Evolutionary conservation across 2,329 filamentous ascomycete species (phyloP).

Genomic region (Cordyceps sp.): DNA sequence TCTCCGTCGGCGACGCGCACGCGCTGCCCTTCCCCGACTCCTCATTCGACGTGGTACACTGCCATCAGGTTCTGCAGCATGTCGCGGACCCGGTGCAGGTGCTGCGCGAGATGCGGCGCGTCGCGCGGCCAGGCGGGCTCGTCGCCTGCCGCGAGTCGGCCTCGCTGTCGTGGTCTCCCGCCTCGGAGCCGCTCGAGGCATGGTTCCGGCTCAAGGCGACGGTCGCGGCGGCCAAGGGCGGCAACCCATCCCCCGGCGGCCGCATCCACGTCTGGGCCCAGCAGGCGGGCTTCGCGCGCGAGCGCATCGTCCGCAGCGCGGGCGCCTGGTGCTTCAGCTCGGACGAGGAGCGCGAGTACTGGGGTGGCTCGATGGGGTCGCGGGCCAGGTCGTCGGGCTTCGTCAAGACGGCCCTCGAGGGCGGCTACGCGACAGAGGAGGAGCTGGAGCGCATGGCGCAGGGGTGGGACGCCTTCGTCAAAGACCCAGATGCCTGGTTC

Average conservation of each 20-base stretch:
- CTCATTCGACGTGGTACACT: slow-evolving; percentile 22
- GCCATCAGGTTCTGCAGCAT: slow-evolving; percentile 22
- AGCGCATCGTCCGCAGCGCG: slow-evolving; percentile 4
- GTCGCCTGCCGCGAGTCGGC: slow-evolving; percentile 15
- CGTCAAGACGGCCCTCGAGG: slow-evolving; percentile 5
- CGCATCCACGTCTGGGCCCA: slow-evolving; percentile 8
- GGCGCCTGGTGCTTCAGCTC: slow-evolving; percentile 9
- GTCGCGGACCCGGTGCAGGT: slow-evolving; percentile 16
- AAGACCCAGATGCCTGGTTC: slow-evolving; percentile 5
- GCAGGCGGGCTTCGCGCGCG: slow-evolving; percentile 5
- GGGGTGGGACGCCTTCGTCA: slow-evolving; percentile 4
- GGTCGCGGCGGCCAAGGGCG: slow-evolving; percentile 5
- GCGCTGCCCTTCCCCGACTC: slow-evolving; percentile 17
- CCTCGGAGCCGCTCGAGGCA: slow-evolving; percentile 5
- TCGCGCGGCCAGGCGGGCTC: slow-evolving; percentile 22
- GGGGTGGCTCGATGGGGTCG: slow-evolving; percentile 8
- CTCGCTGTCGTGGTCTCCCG: slow-evolving; percentile 9
- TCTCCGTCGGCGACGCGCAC: neutral
- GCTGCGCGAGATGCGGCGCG: slow-evolving; percentile 21
- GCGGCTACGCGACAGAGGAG: slow-evolving; percentile 6
- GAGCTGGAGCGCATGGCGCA: slow-evolving; percentile 4
- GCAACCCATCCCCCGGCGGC: slow-evolving; percentile 7
- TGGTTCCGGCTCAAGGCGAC: slow-evolving; percentile 6
- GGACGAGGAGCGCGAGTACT: slow-evolving; percentile 6
- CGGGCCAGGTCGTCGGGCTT: slow-evolving; percentile 6